Percentiles rank a stretch among this genome's conserved stretches.
These are phyloP conservation scores for Phoma sp. DNA, from an alignment of 2,329 filamentous ascomycete species.

Conservation along the genomic window DNA sequence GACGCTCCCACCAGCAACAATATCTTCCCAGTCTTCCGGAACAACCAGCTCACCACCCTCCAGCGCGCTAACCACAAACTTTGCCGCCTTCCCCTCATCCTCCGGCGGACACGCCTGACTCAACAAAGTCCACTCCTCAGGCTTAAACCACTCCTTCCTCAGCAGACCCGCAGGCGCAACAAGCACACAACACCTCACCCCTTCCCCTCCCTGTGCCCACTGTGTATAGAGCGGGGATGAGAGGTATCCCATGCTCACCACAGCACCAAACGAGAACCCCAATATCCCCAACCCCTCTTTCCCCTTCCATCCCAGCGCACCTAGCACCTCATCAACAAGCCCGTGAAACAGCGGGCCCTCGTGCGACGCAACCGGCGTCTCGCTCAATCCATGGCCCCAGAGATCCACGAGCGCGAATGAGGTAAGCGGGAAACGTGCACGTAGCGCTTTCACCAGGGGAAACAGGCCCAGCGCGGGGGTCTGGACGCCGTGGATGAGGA, in stretches of 20 bases:
- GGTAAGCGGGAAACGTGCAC: conserved; percentile 42
- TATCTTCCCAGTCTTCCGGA: conserved; percentile 54
- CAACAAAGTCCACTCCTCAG: background rate
- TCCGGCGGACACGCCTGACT: fast-evolving
- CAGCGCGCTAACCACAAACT: conserved; percentile 50
- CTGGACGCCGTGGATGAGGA: conserved; percentile 60
- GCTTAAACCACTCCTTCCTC: background rate
- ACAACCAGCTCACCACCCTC: conserved; percentile 54
- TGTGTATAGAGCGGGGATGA: background rate
- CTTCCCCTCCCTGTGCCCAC: background rate
- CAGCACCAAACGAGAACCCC: conserved; percentile 59
- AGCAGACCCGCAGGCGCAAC: conserved; percentile 57
- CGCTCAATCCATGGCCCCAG: conserved; percentile 61
- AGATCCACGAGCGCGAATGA: conserved; percentile 56
- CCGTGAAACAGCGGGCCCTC: conserved; percentile 51
- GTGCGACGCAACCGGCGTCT: conserved; percentile 55
- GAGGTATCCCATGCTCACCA: conserved; percentile 38
- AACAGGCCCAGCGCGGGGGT: conserved; percentile 58
- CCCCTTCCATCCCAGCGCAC: conserved; percentile 49
- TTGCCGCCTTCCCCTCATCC: conserved; percentile 42
- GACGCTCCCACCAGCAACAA: conserved; percentile 50
- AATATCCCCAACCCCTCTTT: conserved; percentile 50
- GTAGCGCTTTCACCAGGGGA: conserved; percentile 50
- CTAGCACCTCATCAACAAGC: conserved; percentile 50
- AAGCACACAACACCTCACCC: conserved; percentile 22